Evolutionary conservation across 306 rosid genomes (phyloP).

Genomic region (Psophocarpus tetragonolobus): DNA sequence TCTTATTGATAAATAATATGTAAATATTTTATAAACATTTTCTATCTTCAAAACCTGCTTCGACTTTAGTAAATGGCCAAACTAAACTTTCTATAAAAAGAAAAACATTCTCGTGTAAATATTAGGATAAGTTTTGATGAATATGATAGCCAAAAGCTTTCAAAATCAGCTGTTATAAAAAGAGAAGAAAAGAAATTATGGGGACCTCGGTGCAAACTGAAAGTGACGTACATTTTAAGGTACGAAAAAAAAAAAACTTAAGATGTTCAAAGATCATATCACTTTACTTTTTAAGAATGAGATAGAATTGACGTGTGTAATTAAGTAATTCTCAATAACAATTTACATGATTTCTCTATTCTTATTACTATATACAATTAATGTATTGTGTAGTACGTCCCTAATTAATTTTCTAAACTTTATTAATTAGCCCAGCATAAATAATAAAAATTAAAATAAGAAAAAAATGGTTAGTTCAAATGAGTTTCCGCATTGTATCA

Average conservation of each 20-base stretch:
- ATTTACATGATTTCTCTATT: background rate
- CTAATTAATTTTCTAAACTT: too few species aligned
- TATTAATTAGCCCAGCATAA: too few species aligned
- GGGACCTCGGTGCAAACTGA: background rate
- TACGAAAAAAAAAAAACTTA: background rate
- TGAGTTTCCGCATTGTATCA: too few species aligned
- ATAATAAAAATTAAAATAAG: too few species aligned
- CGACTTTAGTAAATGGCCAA: too few species aligned
- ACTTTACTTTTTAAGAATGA: background rate
- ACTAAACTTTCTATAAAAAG: too few species aligned
- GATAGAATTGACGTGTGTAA: background rate
- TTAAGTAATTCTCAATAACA: background rate
- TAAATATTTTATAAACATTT: too few species aligned
- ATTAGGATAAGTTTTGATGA: background rate
- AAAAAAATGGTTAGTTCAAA: too few species aligned
- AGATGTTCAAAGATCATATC: background rate
- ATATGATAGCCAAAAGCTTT: background rate
- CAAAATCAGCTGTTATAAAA: background rate
- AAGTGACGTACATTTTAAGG: constrained; percentile 14
- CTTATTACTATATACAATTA: background rate
- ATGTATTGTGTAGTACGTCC: too few species aligned
- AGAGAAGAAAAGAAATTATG: background rate
- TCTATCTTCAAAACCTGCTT: too few species aligned
- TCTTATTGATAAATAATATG: too few species aligned
- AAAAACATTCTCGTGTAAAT: background rate